Evolutionary conservation across 176 grass and related monocot genomes (phyloP), one percentile per base, ranked within the genome.

Genomic region (Oryza glumipatula): DNA sequence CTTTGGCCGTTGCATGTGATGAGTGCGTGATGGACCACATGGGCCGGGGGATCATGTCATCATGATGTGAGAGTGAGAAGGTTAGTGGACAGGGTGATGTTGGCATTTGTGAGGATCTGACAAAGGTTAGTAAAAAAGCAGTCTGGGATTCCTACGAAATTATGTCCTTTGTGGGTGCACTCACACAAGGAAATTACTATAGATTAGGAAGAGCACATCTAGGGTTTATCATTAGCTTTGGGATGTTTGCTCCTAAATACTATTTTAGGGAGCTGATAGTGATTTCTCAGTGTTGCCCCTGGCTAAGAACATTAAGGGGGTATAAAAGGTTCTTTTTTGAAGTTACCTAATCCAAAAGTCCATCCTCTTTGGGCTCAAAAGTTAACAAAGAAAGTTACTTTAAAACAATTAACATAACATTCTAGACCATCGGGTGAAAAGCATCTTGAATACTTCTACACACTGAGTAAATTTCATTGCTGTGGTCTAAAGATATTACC

Each of bases 1-100:
- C 17, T 6, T 74, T 12, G 24, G 65, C 5, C 19, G 46, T 64
- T 65, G 66, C 73, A 83, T 77, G 80, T 72, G 79, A 76, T 48
- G 86, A 43, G 51, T 38, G 86, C 71, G 5, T 10, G 70, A 41
- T 44, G 65, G 86, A 36, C 73, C 79, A 88, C 67, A 77, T 77
- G 73, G 30, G 30, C 30, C 30, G 30, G 73, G 66, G 47, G 72
- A 78, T 85, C 83, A 78, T 76, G 79, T 88, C 80, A 83, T 69
- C 6, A 66, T 83, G 80, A 83, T 78, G 80, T 32, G 54, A 83
- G 43, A 60, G 79, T 66, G 79, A 82, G 38, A 38, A 41, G 39
- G 81, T 22, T 63, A 6, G 21, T 67, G 6, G 56, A 74, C 21
- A 58, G 81, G 10, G 56, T 63, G 33, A 58, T 56, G 41, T 60